Conservation (phyloP, 306 rosid species). For the Vachellia collinsii region DNA sequence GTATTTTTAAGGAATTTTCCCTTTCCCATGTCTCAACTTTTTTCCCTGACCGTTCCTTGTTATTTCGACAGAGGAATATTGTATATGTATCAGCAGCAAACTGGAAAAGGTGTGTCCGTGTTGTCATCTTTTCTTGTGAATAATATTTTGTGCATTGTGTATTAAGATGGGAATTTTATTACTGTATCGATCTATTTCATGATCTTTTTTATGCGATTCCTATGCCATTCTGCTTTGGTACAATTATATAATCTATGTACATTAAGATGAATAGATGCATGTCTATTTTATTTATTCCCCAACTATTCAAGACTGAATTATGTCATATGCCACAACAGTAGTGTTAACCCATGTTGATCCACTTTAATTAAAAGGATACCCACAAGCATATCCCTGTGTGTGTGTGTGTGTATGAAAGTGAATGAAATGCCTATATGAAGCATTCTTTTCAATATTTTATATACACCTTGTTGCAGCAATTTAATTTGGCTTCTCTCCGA, state of each 20-base stretch:
- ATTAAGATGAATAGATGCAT: neutral
- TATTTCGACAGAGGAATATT: slow-evolving; percentile 74
- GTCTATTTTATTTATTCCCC: neutral
- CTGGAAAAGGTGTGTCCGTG: slow-evolving; percentile 82
- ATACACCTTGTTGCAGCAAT: too few species aligned
- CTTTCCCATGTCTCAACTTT: slow-evolving; percentile 8
- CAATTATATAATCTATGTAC: neutral
- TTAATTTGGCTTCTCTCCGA: too few species aligned
- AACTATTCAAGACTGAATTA: neutral
- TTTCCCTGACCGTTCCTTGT: slow-evolving; percentile 40
- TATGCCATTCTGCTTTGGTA: neutral
- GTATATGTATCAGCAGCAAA: slow-evolving; percentile 65
- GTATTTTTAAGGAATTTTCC: too few species aligned
- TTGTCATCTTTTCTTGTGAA: slow-evolving; percentile 12
- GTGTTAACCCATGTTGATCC: neutral
- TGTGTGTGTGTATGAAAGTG: too few species aligned
- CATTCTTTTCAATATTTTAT: too few species aligned
- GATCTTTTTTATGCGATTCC: neutral
- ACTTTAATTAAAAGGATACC: too few species aligned
- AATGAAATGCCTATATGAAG: too few species aligned
- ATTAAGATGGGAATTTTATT: neutral
- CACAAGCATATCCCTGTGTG: too few species aligned
- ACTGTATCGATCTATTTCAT: neutral
- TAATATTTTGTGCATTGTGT: neutral
- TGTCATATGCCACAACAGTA: neutral